phyloP scores from a whole-genome alignment of 768 basidiomycete genomes.

The Podaxis rugospora region DNA sequence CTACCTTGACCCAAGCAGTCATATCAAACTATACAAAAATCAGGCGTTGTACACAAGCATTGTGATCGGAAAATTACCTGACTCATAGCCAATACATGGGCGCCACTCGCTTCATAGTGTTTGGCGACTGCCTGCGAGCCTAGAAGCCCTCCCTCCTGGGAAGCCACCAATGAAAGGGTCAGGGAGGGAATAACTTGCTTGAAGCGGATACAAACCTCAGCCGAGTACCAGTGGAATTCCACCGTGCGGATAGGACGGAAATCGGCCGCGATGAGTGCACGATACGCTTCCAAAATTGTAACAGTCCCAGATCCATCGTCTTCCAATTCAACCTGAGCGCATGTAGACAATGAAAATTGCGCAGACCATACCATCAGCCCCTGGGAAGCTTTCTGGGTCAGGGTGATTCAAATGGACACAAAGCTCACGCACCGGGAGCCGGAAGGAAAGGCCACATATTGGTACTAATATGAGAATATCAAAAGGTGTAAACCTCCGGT shows the following conservation, averaged over 20 bases:
- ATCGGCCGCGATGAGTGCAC: conserved; percentile 62
- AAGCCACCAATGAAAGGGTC: conserved; percentile 12
- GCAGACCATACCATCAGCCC: conserved; percentile 41
- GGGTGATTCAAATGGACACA: not conserved
- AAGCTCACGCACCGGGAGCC: conserved; percentile 57
- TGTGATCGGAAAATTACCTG: conserved; percentile 44
- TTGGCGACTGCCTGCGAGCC: conserved; percentile 88
- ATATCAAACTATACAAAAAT: conserved; percentile 64
- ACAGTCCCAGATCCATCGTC: conserved; percentile 79
- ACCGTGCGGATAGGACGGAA: conserved; percentile 63
- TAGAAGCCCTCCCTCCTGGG: conserved; percentile 76
- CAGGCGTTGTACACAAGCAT: conserved; percentile 14
- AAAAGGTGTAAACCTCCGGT: not conserved
- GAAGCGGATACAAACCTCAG: conserved; percentile 45
- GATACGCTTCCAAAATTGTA: conserved; percentile 75
- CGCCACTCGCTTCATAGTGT: conserved; percentile 58
- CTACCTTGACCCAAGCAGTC: conserved; percentile 91
- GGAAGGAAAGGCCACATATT: conserved; percentile 74
- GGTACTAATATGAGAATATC: conserved; percentile 37
- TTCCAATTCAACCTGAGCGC: conserved; percentile 27
- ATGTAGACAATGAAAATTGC: conserved; percentile 13
- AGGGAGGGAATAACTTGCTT: not conserved
- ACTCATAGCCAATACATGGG: conserved; percentile 78
- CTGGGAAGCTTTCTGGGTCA: conserved; percentile 22
- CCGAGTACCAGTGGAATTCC: conserved; percentile 86